Evolutionary conservation across 2,329 filamentous ascomycete species (phyloP).

Genomic region (Leptosphaerulina australis): DNA sequence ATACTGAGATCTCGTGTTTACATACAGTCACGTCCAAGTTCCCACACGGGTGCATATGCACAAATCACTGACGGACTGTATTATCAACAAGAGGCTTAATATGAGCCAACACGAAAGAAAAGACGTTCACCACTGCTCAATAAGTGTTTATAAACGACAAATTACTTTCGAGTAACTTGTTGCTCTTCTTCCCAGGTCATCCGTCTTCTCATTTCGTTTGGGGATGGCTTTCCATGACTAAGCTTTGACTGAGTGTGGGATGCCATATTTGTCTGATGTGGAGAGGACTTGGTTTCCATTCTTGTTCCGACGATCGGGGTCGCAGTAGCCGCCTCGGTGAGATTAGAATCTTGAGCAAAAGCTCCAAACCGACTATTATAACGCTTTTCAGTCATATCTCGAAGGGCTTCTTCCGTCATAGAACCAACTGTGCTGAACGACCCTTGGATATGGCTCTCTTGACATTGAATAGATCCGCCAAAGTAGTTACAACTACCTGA

Average conservation of each 20-base stretch:
- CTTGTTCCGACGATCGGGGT: background rate
- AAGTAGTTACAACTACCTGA: slow-evolving; percentile 14
- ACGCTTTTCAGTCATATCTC: slow-evolving; percentile 9
- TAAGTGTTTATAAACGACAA: no score
- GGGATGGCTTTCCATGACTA: background rate
- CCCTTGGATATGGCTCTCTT: slow-evolving; percentile 17
- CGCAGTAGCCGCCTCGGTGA: background rate
- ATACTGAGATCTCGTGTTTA: no score
- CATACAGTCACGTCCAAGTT: no score
- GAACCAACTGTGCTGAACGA: slow-evolving; percentile 10
- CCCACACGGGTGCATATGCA: no score
- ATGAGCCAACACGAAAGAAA: no score
- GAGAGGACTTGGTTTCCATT: background rate
- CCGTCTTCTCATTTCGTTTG: slow-evolving; percentile 10
- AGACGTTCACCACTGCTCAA: no score
- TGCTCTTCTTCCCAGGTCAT: background rate
- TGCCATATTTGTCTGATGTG: slow-evolving; percentile 1
- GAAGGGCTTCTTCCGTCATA: slow-evolving; percentile 3
- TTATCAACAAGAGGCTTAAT: no score
- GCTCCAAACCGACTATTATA: slow-evolving; percentile 14
- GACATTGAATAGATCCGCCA: slow-evolving; percentile 18
- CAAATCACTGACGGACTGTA: no score
- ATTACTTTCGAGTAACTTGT: no score
- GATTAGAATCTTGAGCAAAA: slow-evolving; percentile 2
- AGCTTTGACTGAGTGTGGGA: background rate